phyloP scores from a whole-genome alignment of 2,329 filamentous ascomycete genomes.

The Ophiostoma sp. region DNA sequence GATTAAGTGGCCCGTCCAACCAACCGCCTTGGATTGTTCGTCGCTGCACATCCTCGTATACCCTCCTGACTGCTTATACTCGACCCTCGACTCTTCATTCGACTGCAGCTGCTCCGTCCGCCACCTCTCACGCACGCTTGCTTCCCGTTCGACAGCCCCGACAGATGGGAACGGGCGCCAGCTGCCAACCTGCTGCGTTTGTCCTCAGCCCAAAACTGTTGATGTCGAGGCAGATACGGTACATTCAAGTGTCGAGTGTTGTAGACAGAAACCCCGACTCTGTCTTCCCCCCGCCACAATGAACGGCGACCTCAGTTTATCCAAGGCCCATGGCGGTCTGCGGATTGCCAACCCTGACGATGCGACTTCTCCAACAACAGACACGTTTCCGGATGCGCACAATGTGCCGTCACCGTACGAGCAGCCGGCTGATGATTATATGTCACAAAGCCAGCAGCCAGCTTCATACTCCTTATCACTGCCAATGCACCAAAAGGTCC shows the following conservation, averaged over 20 bases:
- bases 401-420: constrained; percentile 16
- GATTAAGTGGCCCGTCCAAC: constrained; percentile 12
- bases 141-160: background rate
- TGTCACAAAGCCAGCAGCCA: constrained; percentile 14
- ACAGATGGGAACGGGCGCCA: constrained; percentile 18
- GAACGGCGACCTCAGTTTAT: constrained; percentile 89
- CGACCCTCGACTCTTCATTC: background rate
- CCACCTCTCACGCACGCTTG: background rate
- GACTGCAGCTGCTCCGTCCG: background rate
- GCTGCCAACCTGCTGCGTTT: background rate
- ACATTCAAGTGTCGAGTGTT: background rate
- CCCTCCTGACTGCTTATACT: background rate
- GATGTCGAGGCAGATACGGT: constrained; percentile 10
- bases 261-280: background rate
- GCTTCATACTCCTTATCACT: constrained; percentile 15
- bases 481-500: constrained; percentile 16
- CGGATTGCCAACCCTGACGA: constrained; percentile 96
- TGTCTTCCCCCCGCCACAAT: constrained; percentile 46
- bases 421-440: constrained; percentile 14
- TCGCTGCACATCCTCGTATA: background rate
- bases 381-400: constrained; percentile 10
- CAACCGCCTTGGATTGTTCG: background rate
- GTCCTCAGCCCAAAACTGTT: constrained; percentile 4
- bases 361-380: constrained; percentile 20
- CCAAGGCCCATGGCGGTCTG: constrained; percentile 85